Evolutionary conservation across 768 basidiomycete genomes (phyloP).

Genomic region (Tephrocybe sp.): DNA sequence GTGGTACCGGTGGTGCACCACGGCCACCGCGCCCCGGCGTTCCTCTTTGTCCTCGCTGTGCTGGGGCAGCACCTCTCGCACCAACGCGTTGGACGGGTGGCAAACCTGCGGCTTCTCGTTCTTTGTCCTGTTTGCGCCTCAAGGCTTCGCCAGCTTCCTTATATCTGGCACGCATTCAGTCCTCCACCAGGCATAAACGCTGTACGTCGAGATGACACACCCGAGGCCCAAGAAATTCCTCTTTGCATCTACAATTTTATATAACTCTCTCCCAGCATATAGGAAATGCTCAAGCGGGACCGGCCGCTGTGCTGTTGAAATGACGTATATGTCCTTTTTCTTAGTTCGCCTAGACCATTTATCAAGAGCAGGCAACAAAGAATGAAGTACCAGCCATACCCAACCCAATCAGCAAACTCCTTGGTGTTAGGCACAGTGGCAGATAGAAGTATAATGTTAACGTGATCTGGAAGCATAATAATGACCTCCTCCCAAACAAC

Average conservation of each 20-base stretch:
- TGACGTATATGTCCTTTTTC: conserved; percentile 99
- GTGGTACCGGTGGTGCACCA: conserved; percentile 28
- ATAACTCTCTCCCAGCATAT: conserved; percentile 89
- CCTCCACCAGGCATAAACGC: neutral
- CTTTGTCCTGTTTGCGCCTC: conserved; percentile 94
- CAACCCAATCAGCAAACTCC: conserved; percentile 99
- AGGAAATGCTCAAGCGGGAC: conserved; percentile 97
- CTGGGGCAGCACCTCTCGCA: conserved; percentile 64
- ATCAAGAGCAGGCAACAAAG: conserved; percentile 1
- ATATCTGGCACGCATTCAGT: conserved; percentile 56
- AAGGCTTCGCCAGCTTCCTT: conserved; percentile 88
- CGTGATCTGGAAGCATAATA: conserved; percentile 98
- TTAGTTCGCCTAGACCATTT: conserved; percentile 77
- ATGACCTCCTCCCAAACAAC: conserved; percentile 99
- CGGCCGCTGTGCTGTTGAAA: conserved; percentile 92
- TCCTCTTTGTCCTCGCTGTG: conserved; percentile 54
- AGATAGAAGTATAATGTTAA: conserved; percentile 94
- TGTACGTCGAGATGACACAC: conserved; percentile 33
- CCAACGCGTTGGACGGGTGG: conserved; percentile 83
- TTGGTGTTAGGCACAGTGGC: conserved; percentile 98
- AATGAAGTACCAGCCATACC: conserved; percentile 50
- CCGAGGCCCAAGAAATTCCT: conserved; percentile 73
- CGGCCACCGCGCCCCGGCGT: conserved; percentile 40
- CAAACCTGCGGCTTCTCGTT: conserved; percentile 91
- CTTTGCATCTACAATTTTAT: conserved; percentile 87